A percentile compares a stretch with the other conserved stretches of the same genome.
Conservation (phyloP, 139 green algal genomes). For the Auxenochlorella pyrenoidosa region DNA sequence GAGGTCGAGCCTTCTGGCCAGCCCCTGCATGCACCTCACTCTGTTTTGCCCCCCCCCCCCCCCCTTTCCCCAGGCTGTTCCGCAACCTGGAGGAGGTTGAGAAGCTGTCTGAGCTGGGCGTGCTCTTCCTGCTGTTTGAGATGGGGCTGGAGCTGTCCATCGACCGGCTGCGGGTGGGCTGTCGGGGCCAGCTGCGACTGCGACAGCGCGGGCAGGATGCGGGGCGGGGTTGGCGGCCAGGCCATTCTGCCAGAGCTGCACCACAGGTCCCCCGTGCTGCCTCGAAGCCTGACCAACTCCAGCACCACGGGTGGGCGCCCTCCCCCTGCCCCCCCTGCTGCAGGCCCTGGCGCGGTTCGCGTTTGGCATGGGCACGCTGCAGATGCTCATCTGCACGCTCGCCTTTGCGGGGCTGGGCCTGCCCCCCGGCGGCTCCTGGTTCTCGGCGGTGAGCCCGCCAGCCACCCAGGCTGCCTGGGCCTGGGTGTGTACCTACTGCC, state of each 20-base stretch:
- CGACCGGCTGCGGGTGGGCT: conserved; percentile 82
- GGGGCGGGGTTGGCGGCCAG: too few relatives aligned
- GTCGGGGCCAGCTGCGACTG: too few relatives aligned
- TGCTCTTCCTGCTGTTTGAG: conserved; percentile 98
- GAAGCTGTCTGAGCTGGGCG: conserved; percentile 92
- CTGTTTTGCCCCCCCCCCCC: too few relatives aligned
- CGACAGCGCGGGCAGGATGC: too few relatives aligned
- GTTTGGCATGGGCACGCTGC: conserved; percentile 90
- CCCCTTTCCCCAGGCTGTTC: conserved; percentile 72
- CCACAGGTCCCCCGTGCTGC: too few relatives aligned
- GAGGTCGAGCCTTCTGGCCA: too few relatives aligned
- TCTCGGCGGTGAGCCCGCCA: conserved; percentile 54
- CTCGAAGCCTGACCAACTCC: too few relatives aligned
- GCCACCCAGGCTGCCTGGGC: background rate
- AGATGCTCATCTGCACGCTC: conserved; percentile 79
- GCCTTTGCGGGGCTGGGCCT: conserved; percentile 85
- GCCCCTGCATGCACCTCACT: too few relatives aligned
- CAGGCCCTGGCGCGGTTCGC: conserved; percentile 92
- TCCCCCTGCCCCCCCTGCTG: background rate
- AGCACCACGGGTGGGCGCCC: background rate
- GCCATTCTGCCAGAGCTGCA: too few relatives aligned
- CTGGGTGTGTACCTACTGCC: too few relatives aligned
- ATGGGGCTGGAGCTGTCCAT: conserved; percentile 96
- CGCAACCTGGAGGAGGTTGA: conserved; percentile 90
- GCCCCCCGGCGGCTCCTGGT: conserved; percentile 78